Conservation (phyloP, 352 stramenopile species). For the Salisapilia sapeloensis region DNA sequence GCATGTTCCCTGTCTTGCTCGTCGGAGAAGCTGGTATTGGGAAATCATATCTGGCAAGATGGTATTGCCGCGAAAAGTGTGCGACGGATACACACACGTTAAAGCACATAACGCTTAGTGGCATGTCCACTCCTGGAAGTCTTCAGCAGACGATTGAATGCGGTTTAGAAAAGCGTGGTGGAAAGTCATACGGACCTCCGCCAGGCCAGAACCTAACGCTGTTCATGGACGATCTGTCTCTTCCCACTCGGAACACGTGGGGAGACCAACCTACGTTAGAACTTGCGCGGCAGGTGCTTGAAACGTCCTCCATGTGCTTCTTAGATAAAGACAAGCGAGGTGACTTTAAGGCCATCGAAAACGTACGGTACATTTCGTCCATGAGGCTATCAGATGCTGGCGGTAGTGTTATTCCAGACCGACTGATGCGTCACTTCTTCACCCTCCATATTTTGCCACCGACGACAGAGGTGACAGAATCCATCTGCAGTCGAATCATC, state of each 20-base stretch:
- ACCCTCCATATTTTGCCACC: slow-evolving; percentile 71
- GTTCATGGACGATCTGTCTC: slow-evolving; percentile 63
- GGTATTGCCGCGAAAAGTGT: slow-evolving; percentile 5
- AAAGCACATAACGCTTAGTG: slow-evolving; percentile 83
- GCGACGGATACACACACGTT: slow-evolving; percentile 25
- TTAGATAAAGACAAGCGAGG: slow-evolving; percentile 73
- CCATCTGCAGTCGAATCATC: slow-evolving; percentile 79
- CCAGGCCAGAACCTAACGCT: slow-evolving; percentile 59
- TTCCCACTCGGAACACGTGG: slow-evolving; percentile 53
- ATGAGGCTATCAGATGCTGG: slow-evolving; percentile 40
- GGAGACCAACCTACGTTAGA: slow-evolving; percentile 65
- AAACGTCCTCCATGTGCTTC: slow-evolving; percentile 52
- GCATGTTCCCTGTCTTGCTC: slow-evolving; percentile 53
- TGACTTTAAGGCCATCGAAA: slow-evolving; percentile 60
- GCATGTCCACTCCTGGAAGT: slow-evolving; percentile 46
- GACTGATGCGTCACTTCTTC: slow-evolving; percentile 84
- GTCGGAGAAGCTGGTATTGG: slow-evolving; percentile 73
- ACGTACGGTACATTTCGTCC: slow-evolving; percentile 39
- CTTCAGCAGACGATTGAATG: slow-evolving; percentile 67
- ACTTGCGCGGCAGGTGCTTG: slow-evolving; percentile 50
- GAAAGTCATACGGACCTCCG: slow-evolving; percentile 58
- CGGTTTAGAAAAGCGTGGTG: slow-evolving; percentile 62
- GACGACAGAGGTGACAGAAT: slow-evolving; percentile 52
- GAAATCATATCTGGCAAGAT: slow-evolving; percentile 26
- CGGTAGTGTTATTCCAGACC: slow-evolving; percentile 78